These are phyloP conservation scores for Paulownia fortunei DNA, from an alignment of 257 asterid genomes.

Conservation along the genomic window DNA sequence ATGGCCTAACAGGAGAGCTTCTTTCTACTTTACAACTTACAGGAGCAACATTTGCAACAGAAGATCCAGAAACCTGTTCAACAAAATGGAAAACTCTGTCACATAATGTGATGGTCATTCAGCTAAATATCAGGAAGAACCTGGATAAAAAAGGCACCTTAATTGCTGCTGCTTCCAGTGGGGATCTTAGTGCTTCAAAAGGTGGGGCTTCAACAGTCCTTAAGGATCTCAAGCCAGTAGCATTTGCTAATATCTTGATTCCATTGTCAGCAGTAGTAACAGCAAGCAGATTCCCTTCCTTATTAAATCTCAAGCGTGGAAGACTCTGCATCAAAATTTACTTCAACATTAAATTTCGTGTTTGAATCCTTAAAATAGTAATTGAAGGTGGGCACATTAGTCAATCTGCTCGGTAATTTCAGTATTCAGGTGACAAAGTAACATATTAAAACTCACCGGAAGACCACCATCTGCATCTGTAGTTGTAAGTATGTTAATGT, in stretches of 20 bases:
- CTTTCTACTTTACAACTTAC: conserved; percentile 86
- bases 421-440: conserved; percentile 16
- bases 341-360: conserved; percentile 25
- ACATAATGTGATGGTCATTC: conserved; percentile 13
- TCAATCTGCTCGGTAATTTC: background rate
- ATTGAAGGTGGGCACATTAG: background rate
- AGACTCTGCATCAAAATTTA: conserved; percentile 59
- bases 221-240: conserved; percentile 80
- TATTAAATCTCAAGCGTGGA: conserved; percentile 92
- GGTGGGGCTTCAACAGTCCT: conserved; percentile 76
- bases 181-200: conserved; percentile 81
- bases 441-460: conserved; percentile 58
- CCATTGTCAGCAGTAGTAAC: conserved; percentile 92
- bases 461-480: conserved; percentile 96
- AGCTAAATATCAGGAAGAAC: conserved; percentile 17
- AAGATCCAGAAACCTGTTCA: conserved; percentile 81
- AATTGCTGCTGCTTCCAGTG: conserved; percentile 77
- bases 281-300: conserved; percentile 96
- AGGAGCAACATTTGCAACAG: conserved; percentile 78
- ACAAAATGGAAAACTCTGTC: conserved; percentile 27
- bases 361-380: conserved; percentile 6
- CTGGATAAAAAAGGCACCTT: conserved; percentile 59
- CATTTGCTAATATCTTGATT: conserved; percentile 86
- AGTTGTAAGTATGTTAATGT: conserved; percentile 56
- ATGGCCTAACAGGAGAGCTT: conserved; percentile 95